Percentiles rank a stretch among this genome's conserved stretches.
Conservation (phyloP, 257 asterid genomes). For the Cinchona pubescens region DNA sequence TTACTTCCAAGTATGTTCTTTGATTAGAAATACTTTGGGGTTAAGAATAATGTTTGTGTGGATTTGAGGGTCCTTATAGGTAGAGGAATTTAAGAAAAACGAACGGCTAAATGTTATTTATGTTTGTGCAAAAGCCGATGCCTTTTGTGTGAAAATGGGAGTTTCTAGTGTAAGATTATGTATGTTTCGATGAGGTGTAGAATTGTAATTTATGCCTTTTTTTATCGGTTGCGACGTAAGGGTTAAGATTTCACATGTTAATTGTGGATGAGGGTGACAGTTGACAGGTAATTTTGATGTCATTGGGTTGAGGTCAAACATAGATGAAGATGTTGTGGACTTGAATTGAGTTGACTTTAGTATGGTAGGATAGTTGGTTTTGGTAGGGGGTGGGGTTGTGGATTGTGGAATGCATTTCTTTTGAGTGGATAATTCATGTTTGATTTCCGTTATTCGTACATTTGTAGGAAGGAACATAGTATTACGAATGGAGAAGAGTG, state of each 20-base stretch:
- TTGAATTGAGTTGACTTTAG: neutral
- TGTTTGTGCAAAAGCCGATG: neutral
- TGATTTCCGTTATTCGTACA: conserved; percentile 12
- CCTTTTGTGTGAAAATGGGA: neutral
- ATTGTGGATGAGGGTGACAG: neutral
- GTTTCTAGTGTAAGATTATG: neutral
- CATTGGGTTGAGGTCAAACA: neutral
- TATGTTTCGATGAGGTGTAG: neutral
- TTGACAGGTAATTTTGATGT: neutral
- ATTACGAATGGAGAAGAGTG: conserved; percentile 68
- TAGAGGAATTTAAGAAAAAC: neutral
- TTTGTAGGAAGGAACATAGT: conserved; percentile 33
- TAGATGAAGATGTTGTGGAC: neutral
- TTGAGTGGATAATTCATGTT: neutral
- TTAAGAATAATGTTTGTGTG: neutral
- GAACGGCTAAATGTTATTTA: neutral
- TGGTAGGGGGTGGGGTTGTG: neutral
- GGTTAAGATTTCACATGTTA: neutral
- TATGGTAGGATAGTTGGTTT: neutral
- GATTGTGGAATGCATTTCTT: neutral
- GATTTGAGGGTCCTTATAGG: neutral
- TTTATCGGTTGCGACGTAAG: neutral
- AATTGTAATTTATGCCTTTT: neutral
- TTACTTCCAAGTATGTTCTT: neutral
- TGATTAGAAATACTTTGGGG: neutral